These are phyloP conservation scores for Platanus orientalis DNA, from an alignment of 164 flowering plant species.

Conservation along the genomic window DNA sequence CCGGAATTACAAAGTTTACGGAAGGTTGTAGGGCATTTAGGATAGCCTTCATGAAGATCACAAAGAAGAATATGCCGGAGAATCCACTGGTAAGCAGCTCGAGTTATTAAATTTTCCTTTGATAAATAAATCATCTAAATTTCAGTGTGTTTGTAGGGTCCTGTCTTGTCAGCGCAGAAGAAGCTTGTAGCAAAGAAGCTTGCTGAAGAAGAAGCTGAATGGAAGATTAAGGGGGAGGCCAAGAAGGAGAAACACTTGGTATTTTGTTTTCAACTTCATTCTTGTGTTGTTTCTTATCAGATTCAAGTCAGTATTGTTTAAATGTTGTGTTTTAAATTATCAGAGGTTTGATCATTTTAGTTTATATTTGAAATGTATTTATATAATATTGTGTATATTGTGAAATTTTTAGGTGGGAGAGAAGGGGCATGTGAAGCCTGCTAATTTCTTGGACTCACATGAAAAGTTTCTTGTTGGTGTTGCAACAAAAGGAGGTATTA, in stretches of 20 bases:
- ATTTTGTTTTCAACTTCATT: constrained; percentile 11
- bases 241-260: constrained; percentile 87
- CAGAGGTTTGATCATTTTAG: not conserved
- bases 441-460: constrained; percentile 62
- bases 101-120: not conserved
- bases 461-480: constrained; percentile 83
- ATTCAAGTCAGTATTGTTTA: not conserved
- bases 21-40: constrained; percentile 80
- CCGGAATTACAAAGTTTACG: constrained; percentile 52
- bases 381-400: not conserved
- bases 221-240: constrained; percentile 58
- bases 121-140: not conserved
- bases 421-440: constrained; percentile 85
- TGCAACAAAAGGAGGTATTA: constrained; percentile 94
- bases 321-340: not conserved
- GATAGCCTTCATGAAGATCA: constrained; percentile 65
- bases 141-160: constrained; percentile 54
- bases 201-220: constrained; percentile 72
- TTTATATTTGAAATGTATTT: not conserved
- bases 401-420: constrained; percentile 43
- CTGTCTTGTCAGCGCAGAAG: constrained; percentile 74
- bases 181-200: constrained; percentile 83
- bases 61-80: constrained; percentile 49
- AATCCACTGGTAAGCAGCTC: constrained; percentile 47
- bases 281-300: not conserved